These are phyloP conservation scores for Magnaporthales sp. DNA, from an alignment of 2,329 filamentous ascomycete genomes.

Conservation along the genomic window DNA sequence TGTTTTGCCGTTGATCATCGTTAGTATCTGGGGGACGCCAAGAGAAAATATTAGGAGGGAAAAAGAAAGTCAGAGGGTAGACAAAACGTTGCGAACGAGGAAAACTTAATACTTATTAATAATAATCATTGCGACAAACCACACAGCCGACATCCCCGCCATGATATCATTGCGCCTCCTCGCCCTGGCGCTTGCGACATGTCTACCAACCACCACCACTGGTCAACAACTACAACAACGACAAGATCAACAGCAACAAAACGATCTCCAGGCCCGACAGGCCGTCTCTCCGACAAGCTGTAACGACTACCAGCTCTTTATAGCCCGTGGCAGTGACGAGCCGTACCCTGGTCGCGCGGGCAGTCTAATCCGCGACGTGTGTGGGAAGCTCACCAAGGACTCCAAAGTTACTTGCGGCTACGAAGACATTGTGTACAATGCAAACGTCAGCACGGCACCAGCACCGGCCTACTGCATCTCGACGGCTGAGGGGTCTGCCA, in stretches of 20 bases:
- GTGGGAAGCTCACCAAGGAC: constrained; percentile 8
- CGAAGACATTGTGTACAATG: constrained; percentile 21
- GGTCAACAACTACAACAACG: not conserved
- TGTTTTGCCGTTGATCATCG: not conserved
- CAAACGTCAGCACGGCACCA: constrained; percentile 14
- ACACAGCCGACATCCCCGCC: not conserved
- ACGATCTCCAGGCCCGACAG: not conserved
- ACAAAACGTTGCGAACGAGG: no score
- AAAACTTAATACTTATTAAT: not conserved
- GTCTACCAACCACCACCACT: not conserved
- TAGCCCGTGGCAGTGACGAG: constrained; percentile 21
- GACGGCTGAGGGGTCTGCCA: constrained; percentile 24
- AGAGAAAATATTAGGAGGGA: not conserved
- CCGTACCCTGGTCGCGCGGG: constrained; percentile 24
- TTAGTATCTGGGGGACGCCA: not conserved
- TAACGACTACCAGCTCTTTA: not conserved
- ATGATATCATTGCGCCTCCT: not conserved
- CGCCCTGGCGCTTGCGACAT: not conserved
- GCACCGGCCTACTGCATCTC: constrained; percentile 24
- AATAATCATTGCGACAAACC: not conserved
- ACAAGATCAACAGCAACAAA: not conserved
- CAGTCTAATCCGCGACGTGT: constrained; percentile 20
- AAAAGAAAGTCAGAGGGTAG: not conserved
- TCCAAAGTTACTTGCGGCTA: constrained; percentile 1
- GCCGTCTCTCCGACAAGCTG: not conserved